A percentile compares a stretch with the other conserved stretches of the same genome.
Evolutionary conservation across 2,329 filamentous ascomycete species (phyloP).

Genomic region (Botrytis fragariae): DNA sequence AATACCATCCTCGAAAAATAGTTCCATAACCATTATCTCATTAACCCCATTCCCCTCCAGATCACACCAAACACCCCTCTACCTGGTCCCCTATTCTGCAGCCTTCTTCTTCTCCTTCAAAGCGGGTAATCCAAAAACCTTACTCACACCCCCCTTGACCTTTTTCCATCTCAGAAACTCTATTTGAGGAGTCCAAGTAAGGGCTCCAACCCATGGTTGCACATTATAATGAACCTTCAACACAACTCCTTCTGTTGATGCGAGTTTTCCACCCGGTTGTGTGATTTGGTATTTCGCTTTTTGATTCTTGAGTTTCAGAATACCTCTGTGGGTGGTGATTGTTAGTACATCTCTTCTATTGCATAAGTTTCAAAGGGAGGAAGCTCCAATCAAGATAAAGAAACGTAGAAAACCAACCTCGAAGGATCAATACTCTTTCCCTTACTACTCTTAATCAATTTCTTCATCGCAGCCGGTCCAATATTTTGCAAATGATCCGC

Average conservation of each 20-base stretch:
- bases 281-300: constrained; percentile 97
- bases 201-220: constrained; percentile 89
- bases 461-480: constrained; percentile 58
- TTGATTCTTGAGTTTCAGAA: constrained; percentile 76
- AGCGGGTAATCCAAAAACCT: constrained; percentile 62
- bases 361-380: neutral
- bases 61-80: neutral
- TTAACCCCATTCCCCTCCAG: neutral
- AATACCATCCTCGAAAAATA: neutral
- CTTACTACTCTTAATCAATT: constrained; percentile 56
- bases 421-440: constrained; percentile 56
- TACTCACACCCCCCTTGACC: constrained; percentile 62
- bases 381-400: neutral
- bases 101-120: constrained; percentile 47
- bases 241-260: constrained; percentile 68
- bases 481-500: constrained; percentile 62
- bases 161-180: constrained; percentile 63
- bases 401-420: constrained; percentile 28
- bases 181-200: constrained; percentile 70
- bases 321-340: constrained; percentile 51
- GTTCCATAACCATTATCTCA: neutral
- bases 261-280: constrained; percentile 77
- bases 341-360: neutral
- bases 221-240: constrained; percentile 92
- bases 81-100: neutral